phyloP scores from a whole-genome alignment of 176 grass and related monocot species.

The Ananas comosus region DNA sequence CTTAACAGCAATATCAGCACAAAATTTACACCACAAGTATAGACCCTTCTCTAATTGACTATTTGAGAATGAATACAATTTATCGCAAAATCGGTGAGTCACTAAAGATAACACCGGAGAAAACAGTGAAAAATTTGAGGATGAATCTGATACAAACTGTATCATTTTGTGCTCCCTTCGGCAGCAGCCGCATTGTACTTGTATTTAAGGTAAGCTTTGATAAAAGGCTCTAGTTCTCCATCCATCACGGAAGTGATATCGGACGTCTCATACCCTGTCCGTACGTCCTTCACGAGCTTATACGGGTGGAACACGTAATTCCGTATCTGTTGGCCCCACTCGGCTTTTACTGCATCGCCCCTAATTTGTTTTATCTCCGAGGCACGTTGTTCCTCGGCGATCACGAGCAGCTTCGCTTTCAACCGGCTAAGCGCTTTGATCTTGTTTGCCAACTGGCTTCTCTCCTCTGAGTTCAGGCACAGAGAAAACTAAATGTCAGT shows the following conservation, averaged over 20 bases:
- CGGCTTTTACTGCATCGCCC: constrained; percentile 80
- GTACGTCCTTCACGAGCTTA: constrained; percentile 92
- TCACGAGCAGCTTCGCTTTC: constrained; percentile 85
- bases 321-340: constrained; percentile 98
- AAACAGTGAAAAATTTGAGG: not conserved
- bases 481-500: constrained; percentile 4
- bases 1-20: too few species aligned
- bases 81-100: not conserved
- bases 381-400: constrained; percentile 77
- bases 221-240: constrained; percentile 67
- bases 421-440: constrained; percentile 77
- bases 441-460: constrained; percentile 81
- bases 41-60: too few species aligned
- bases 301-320: constrained; percentile 99
- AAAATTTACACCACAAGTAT: too few species aligned
- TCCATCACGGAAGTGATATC: constrained; percentile 77
- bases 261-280: constrained; percentile 55
- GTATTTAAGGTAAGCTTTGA: constrained; percentile 68
- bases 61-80: too few species aligned
- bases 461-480: constrained; percentile 49
- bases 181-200: constrained; percentile 35
- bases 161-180: constrained; percentile 23
- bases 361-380: constrained; percentile 94
- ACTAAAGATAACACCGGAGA: not conserved
- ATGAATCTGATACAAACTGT: not conserved